Conservation (phyloP, 2,329 filamentous ascomycete species). For the Grosmannia clavigera region DNA sequence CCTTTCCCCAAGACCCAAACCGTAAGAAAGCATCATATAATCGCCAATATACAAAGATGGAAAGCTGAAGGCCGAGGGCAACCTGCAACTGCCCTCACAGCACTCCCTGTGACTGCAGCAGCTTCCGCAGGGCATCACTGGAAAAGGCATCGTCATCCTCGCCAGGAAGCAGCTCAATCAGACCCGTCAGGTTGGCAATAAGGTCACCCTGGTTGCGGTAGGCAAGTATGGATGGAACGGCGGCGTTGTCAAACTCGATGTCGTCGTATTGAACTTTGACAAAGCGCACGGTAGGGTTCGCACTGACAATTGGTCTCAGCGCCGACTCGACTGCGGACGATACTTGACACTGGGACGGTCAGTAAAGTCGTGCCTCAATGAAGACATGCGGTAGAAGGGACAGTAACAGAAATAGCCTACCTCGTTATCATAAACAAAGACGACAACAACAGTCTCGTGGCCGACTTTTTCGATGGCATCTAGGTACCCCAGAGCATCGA, state of each 20-base stretch:
- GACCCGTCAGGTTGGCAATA: slow-evolving; percentile 77
- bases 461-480: slow-evolving; percentile 88
- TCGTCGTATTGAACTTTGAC: slow-evolving; percentile 84
- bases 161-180: slow-evolving; percentile 74
- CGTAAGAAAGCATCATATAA: neutral
- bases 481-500: slow-evolving; percentile 87
- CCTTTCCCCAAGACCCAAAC: neutral
- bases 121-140: slow-evolving; percentile 35
- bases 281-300: slow-evolving; percentile 65
- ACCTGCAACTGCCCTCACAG: slow-evolving; percentile 23
- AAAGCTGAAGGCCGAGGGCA: neutral
- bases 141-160: slow-evolving; percentile 49
- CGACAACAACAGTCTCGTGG: slow-evolving; percentile 71
- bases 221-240: slow-evolving; percentile 76
- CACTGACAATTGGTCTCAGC: slow-evolving; percentile 59
- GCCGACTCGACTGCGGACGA: slow-evolving; percentile 70
- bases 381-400: neutral
- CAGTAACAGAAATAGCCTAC: slow-evolving; percentile 36
- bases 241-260: slow-evolving; percentile 85
- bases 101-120: slow-evolving; percentile 41
- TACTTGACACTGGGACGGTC: slow-evolving; percentile 53
- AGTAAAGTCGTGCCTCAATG: neutral
- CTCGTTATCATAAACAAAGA: slow-evolving; percentile 83
- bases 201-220: slow-evolving; percentile 82
- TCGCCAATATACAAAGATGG: neutral